Conservation (phyloP, 257 asterid species). For the Fraxinus quadrangulata region DNA sequence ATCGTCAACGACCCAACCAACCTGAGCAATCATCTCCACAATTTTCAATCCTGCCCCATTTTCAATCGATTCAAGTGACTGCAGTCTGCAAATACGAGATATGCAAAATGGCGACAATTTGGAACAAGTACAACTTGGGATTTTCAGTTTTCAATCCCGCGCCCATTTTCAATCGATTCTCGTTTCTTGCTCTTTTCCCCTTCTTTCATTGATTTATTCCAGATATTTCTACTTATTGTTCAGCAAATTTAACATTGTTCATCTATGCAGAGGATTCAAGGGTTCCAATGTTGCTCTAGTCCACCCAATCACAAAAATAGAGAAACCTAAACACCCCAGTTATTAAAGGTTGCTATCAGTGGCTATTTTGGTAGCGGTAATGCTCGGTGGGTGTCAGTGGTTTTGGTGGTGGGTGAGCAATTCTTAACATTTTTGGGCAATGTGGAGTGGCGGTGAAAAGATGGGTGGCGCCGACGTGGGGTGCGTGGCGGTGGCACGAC, state of each 20-base stretch:
- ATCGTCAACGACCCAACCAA: too few species aligned
- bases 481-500: too few species aligned
- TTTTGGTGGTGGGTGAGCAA: too few species aligned
- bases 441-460: too few species aligned
- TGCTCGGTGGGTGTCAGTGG: too few species aligned
- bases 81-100: neutral
- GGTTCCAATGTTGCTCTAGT: conserved; percentile 54
- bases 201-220: neutral
- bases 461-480: too few species aligned
- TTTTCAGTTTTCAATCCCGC: neutral
- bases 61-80: too few species aligned
- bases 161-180: neutral
- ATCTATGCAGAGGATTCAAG: conserved; percentile 31
- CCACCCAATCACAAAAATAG: conserved; percentile 35
- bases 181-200: neutral
- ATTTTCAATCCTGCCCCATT: too few species aligned
- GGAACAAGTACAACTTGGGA: neutral
- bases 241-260: neutral
- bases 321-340: conserved; percentile 49
- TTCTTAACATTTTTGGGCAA: too few species aligned
- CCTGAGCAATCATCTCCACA: too few species aligned
- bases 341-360: conserved; percentile 61
- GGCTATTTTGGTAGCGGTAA: conserved; percentile 16
- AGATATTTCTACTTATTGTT: neutral
- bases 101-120: neutral